Evolutionary conservation across 2,329 filamentous ascomycete species (phyloP).

Genomic region (Alternaria ethzedia): DNA sequence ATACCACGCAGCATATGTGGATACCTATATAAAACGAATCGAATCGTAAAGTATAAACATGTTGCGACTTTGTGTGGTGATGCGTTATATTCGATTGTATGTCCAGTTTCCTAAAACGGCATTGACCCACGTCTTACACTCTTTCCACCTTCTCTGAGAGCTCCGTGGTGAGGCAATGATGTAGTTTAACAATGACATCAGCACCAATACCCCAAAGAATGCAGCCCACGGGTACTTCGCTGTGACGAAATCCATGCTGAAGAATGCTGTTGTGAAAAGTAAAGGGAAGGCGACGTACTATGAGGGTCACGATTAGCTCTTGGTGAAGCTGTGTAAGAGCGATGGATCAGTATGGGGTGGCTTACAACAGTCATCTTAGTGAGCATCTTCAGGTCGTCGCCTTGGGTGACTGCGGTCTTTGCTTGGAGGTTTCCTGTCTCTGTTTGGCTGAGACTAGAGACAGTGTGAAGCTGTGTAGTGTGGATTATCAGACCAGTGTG

Average conservation of each 20-base stretch:
- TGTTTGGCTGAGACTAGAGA: not conserved
- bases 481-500: too few relatives aligned
- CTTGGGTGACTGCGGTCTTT: not conserved
- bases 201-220: not conserved
- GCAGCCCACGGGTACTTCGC: not conserved
- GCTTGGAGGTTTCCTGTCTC: not conserved
- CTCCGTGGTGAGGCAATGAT: not conserved
- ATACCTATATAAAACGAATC: conserved; percentile 26
- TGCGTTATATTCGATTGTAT: not conserved
- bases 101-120: not conserved
- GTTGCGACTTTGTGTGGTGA: not conserved
- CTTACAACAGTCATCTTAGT: not conserved
- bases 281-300: not conserved
- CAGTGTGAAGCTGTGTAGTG: not conserved
- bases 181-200: not conserved
- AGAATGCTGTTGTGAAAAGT: not conserved
- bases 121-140: not conserved
- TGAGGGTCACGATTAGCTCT: not conserved
- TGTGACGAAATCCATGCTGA: not conserved
- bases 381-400: not conserved
- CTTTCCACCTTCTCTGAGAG: not conserved
- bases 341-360: not conserved
- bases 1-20: conserved; percentile 18
- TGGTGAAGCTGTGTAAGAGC: not conserved
- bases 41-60: conserved; percentile 18